phyloP scores from a whole-genome alignment of 2,329 filamentous ascomycete genomes.

The Cladobotryum protrusum region DNA sequence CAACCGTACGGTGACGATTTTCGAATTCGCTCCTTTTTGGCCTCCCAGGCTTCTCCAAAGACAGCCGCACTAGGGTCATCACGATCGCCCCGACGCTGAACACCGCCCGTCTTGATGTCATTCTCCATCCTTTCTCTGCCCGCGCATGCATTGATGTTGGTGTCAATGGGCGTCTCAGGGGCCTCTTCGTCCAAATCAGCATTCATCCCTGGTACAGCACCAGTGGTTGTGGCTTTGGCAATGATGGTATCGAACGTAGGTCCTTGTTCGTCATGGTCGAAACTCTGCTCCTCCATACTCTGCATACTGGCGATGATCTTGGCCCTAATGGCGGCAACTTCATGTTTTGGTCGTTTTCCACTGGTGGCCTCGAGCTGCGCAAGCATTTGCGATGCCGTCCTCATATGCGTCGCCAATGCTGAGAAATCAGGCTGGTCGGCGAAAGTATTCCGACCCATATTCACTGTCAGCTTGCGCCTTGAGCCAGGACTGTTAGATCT shows the following conservation, averaged over 20 bases:
- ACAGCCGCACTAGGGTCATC: conserved; percentile 82
- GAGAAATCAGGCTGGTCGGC: conserved; percentile 73
- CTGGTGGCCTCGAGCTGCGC: conserved; percentile 75
- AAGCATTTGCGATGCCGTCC: conserved; percentile 80
- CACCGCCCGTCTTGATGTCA: conserved; percentile 77
- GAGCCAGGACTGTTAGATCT: conserved; percentile 61
- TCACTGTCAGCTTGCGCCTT: conserved; percentile 54
- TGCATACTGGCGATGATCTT: conserved; percentile 92
- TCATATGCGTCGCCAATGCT: conserved; percentile 79
- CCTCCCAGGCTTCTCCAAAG: conserved; percentile 80
- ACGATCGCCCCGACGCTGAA: conserved; percentile 73
- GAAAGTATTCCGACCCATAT: conserved; percentile 47
- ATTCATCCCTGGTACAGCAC: conserved; percentile 31
- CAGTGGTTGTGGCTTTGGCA: conserved; percentile 56
- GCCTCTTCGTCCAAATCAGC: conserved; percentile 52
- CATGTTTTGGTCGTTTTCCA: conserved; percentile 70
- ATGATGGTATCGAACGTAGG: conserved; percentile 81
- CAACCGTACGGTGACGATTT: conserved; percentile 79
- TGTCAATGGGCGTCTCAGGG: conserved; percentile 34
- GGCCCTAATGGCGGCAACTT: conserved; percentile 76
- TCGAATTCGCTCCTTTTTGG: conserved; percentile 77
- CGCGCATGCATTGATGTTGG: conserved; percentile 59
- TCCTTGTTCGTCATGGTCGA: conserved; percentile 65
- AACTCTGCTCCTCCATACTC: conserved; percentile 77
- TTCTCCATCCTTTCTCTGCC: conserved; percentile 84